Base-by-base conservation (phyloP, 2,329 filamentous ascomycete species). In the Albophoma yamanashiensis region DNA sequence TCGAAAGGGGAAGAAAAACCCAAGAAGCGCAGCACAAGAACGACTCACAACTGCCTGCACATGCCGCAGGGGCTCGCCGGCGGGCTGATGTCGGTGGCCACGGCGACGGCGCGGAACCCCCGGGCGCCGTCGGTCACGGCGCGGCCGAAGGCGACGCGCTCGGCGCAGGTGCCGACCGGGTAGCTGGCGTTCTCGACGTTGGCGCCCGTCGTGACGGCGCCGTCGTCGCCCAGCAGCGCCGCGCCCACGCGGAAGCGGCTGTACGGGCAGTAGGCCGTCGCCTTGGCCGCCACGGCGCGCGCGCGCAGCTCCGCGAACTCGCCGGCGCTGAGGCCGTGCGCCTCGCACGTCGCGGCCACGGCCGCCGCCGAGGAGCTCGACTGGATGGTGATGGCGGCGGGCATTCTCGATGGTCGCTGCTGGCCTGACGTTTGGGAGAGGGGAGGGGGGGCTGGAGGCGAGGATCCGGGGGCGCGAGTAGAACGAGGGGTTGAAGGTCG, bases 141-240 rank as follows among this genome's bases (percentile, higher is more conserved):
- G 45, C 86, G 91, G 9, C 85, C 89, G 65, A 97, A 81, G 1
- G 91, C 92, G n/a, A 93, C 90, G 61, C 93, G 82, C 81, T 99
- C 94, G 17, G 94, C 94, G 74, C 94, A 97, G 3, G 90, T 95
- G n/a, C 91, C 91, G 7, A 97, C 92, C 0, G 94, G 93, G 71
- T 96, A 97, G 36, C 89, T 80, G 1, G 91, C 92, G 71, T 97
- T 97, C 77, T 99, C 94, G 63, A 97, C 86, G 71, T 96, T 96
- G 63, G 90, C 92, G 59, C 94, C 94, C 55, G 66, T 65, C 56
- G 71, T 69, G 56, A 71, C 63, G 58, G 67, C 64, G 3, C 80
- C 82, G 38, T 79, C 74, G 14, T 73, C 69, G 43, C 72, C 72
- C 63, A 97, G 85, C 62, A 97, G 75, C 40, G 89, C 87, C 57